These are phyloP conservation scores for Davidsoniella neocaledoniae DNA, from an alignment of 2,329 filamentous ascomycete species.

Conservation along the genomic window DNA sequence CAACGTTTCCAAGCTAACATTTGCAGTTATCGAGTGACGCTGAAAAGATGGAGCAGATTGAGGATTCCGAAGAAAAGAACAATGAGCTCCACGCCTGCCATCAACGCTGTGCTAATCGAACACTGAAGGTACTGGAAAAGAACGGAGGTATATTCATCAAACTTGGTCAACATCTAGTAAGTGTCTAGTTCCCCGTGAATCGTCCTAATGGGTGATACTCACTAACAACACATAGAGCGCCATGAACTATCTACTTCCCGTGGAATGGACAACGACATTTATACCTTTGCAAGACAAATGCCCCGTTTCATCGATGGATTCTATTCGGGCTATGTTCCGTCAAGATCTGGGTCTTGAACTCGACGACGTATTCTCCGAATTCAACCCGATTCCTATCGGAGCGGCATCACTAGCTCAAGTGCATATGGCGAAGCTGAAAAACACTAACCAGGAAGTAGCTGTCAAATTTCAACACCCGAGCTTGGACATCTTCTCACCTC, in stretches of 20 bases:
- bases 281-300: slow-evolving; percentile 92
- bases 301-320: slow-evolving; percentile 76
- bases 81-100: slow-evolving; percentile 67
- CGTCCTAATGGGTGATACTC: neutral
- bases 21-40: slow-evolving; percentile 65
- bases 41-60: slow-evolving; percentile 51
- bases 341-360: slow-evolving; percentile 66
- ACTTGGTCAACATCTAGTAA: slow-evolving; percentile 75
- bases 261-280: slow-evolving; percentile 90
- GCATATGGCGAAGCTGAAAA: slow-evolving; percentile 69
- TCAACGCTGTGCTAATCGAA: slow-evolving; percentile 79
- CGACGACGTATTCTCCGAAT: slow-evolving; percentile 72
- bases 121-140: slow-evolving; percentile 73
- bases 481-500: slow-evolving; percentile 72
- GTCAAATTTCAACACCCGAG: slow-evolving; percentile 94
- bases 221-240: slow-evolving; percentile 41
- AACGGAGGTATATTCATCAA: slow-evolving; percentile 99
- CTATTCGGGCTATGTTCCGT: slow-evolving; percentile 72
- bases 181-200: slow-evolving; percentile 10
- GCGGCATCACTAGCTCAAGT: slow-evolving; percentile 92
- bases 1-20: neutral
- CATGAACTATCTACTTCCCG: slow-evolving; percentile 83
- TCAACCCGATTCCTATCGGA: slow-evolving; percentile 65
- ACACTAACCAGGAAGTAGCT: slow-evolving; percentile 70
- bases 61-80: slow-evolving; percentile 48